Base-by-base conservation (phyloP, 768 basidiomycete species). In the Termitomyces sp. region DNA sequence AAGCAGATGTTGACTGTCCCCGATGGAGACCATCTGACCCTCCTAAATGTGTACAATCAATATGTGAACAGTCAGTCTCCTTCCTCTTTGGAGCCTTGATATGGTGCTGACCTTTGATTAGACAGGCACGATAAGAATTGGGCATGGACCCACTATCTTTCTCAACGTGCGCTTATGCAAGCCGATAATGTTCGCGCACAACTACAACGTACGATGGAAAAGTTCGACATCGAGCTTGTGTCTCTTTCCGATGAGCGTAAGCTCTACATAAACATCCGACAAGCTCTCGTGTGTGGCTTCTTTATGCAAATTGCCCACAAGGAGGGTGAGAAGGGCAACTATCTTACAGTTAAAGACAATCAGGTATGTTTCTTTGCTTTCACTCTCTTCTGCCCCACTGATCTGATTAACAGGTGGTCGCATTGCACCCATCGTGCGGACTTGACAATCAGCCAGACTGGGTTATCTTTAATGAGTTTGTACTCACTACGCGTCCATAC, bases 241-340 rank as follows among this genome's bases (percentile, higher is more conserved):
- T 86, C 86, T 7, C 77, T 83, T 2, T 70, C 69, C 28, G 88
- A 94, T 62, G 83, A 89, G 64, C 79, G 77, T 66, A 90, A 87
- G 67, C 81, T 88, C 61, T 88, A 83, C 70, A 61, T 74, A 54
- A 87, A 87, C 63, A 86, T 98, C 56, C 83, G 93, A 28, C 86
- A 87, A 71, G 88, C 89, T 0, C 77, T 98, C 22, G 88, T 91
- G 5, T 90, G 88, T 63, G 97, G 95, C 1, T 99, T 92, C 80
- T 99, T 98, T 75, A 98, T 97, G 96, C 96, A 98, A 68, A 85
- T 93, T 13, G 97, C 95, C 7, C 94, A 97, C 71, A 91, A 92
- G 70, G 94, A 95, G 68, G 92, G 92, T 3, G 92, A 93, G 68
- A 94, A 92, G 71, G 84, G 87, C 2, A 82, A 79, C 55, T 98